phyloP scores from a whole-genome alignment of 2,329 filamentous ascomycete species.

The Ceratocystis destructans region DNA sequence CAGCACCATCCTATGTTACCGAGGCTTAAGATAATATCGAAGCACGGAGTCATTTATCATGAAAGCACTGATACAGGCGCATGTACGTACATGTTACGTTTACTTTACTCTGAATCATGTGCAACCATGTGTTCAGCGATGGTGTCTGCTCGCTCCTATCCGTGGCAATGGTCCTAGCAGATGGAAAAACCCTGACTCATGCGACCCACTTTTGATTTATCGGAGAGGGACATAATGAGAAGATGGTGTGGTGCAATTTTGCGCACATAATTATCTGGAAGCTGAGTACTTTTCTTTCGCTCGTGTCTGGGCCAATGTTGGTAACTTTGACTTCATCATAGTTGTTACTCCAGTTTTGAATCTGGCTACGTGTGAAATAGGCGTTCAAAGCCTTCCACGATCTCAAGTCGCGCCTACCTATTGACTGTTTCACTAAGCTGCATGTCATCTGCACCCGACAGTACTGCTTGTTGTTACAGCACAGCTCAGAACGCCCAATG shows the following conservation, averaged over 20 bases:
- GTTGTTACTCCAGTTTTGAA: not conserved
- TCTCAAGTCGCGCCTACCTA: not conserved
- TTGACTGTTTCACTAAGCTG: not conserved
- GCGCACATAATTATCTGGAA: not conserved
- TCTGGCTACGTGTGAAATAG: not conserved
- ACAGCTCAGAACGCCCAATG: not conserved
- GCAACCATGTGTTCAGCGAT: not conserved
- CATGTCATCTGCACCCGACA: not conserved
- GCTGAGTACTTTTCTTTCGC: not conserved
- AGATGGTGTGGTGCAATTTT: not conserved
- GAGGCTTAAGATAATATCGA: not conserved
- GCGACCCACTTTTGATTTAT: slow-evolving; percentile 3
- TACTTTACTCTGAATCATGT: not conserved
- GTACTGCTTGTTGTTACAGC: not conserved
- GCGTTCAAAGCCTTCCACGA: not conserved
- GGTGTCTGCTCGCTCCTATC: not conserved
- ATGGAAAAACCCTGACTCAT: not conserved
- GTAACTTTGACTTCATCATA: not conserved
- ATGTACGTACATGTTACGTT: not conserved
- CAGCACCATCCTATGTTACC: not conserved
- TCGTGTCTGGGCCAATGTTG: not conserved
- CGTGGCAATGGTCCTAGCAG: not conserved
- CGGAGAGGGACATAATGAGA: not conserved
- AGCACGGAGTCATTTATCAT: no score
- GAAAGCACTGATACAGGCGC: not conserved